phyloP scores from a whole-genome alignment of 305 asterid genomes.

The Fraxinus nigra region DNA sequence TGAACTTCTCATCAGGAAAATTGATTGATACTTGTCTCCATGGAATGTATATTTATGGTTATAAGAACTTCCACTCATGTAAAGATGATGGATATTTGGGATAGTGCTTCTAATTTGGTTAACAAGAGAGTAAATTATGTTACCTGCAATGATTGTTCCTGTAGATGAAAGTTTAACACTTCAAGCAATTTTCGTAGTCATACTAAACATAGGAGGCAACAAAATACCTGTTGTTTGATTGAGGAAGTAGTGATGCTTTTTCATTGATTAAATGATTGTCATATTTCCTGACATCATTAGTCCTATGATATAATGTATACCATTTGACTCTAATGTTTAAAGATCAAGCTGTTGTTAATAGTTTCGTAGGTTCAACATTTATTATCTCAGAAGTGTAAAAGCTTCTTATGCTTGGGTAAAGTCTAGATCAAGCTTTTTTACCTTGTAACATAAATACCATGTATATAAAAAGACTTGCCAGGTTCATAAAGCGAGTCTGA shows the following conservation, averaged over 20 bases:
- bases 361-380: not conserved
- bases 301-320: not conserved
- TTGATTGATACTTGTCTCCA: not conserved
- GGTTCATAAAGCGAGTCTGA: not conserved
- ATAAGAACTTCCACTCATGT: not conserved
- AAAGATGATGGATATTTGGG: not conserved
- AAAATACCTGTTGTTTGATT: not conserved
- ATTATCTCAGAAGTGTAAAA: not conserved
- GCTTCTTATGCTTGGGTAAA: not conserved
- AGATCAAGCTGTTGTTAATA: not conserved
- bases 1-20: not conserved
- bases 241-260: not conserved
- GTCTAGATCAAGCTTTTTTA: not conserved
- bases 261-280: not conserved
- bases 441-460: not conserved
- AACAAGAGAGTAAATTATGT: not conserved
- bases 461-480: not conserved
- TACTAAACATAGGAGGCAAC: not conserved
- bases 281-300: not conserved
- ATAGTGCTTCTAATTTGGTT: not conserved
- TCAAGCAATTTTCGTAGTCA: not conserved
- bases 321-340: not conserved
- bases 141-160: not conserved
- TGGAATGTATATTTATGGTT: not conserved
- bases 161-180: not conserved